phyloP scores from a whole-genome alignment of 345 rosid species.

The Moricandia moricandioides region DNA sequence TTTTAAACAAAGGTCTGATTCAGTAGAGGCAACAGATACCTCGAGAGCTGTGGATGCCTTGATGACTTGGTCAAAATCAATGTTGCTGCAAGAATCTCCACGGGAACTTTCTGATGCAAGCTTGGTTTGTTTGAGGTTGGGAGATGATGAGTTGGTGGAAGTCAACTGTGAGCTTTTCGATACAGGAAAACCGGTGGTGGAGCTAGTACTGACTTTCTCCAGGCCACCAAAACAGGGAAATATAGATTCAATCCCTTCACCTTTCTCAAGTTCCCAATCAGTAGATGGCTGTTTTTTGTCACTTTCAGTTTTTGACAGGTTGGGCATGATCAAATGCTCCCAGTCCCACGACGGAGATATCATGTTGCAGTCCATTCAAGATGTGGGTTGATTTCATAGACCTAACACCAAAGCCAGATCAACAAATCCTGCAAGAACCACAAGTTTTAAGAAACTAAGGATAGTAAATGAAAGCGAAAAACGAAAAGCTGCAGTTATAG shows the following conservation, averaged over 20 bases:
- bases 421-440: conserved; percentile 20
- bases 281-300: conserved; percentile 43
- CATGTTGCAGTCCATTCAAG: conserved; percentile 76
- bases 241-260: conserved; percentile 54
- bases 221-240: conserved; percentile 49
- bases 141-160: conserved; percentile 26
- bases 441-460: not conserved
- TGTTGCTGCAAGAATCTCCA: conserved; percentile 33
- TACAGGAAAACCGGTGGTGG: conserved; percentile 58
- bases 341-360: conserved; percentile 72
- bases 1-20: conserved; percentile 35
- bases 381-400: conserved; percentile 44
- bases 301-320: conserved; percentile 46
- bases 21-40: conserved; percentile 27
- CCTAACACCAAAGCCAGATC: conserved; percentile 19
- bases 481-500: not conserved
- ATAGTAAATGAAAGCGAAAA: not conserved
- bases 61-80: conserved; percentile 26
- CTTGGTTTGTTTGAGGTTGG: conserved; percentile 13
- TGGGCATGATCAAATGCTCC: conserved; percentile 61
- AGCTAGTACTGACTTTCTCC: conserved; percentile 50
- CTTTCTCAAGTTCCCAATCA: conserved; percentile 62
- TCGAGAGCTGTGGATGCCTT: conserved; percentile 30
- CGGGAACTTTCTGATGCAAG: conserved; percentile 29
- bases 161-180: conserved; percentile 41